Evolutionary conservation across 176 grass and related monocot species (phyloP).

Genomic region (Eremochloa ophiuroides): DNA sequence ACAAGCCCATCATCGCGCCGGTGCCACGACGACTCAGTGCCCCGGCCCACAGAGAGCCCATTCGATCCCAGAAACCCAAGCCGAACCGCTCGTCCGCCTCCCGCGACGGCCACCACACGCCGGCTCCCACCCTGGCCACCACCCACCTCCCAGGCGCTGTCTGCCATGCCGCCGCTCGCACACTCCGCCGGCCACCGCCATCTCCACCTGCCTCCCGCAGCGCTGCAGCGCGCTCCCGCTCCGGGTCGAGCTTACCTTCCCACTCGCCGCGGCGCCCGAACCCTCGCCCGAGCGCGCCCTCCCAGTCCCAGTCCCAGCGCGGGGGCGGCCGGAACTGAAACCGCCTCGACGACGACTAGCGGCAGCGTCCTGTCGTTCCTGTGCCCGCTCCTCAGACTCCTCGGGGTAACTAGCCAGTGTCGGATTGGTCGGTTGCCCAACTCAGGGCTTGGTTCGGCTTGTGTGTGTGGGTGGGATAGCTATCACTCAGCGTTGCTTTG

Average conservation of each 20-base stretch:
- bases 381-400: constrained; percentile 82
- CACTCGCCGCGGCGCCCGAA: background rate
- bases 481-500: background rate
- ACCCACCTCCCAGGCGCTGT: background rate
- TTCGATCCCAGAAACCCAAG: background rate
- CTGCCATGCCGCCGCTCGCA: constrained; percentile 26
- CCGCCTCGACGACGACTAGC: background rate
- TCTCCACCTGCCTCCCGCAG: background rate
- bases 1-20: too few relatives aligned
- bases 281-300: constrained; percentile 19
- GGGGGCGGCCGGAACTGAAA: background rate
- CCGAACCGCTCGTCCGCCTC: background rate
- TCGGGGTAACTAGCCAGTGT: constrained; percentile 48
- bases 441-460: background rate
- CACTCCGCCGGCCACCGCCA: background rate
- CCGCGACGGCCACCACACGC: constrained; percentile 15
- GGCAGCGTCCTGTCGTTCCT: constrained; percentile 69
- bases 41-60: background rate
- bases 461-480: too few relatives aligned
- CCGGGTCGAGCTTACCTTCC: background rate
- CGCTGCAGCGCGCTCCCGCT: background rate
- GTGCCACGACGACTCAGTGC: background rate
- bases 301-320: constrained; percentile 1
- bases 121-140: background rate
- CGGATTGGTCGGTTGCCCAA: background rate